phyloP scores from a whole-genome alignment of 805 yeast genomes.

The Saccharomycopsis fodiens region DNA sequence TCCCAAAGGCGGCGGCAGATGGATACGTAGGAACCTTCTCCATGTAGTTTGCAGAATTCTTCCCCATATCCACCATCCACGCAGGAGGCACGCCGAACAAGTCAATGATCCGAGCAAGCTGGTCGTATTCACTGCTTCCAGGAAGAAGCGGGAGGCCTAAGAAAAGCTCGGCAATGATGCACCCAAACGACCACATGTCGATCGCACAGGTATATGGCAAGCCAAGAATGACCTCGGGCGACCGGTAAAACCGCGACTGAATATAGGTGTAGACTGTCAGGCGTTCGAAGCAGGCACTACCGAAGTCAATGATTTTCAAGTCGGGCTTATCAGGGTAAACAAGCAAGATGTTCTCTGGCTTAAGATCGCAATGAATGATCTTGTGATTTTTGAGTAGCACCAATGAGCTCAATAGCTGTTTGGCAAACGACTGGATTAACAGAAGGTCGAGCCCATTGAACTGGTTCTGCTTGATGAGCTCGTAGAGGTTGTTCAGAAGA shows the following conservation, averaged over 20 bases:
- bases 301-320: slow-evolving; percentile 91
- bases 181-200: slow-evolving; percentile 96
- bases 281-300: slow-evolving; percentile 88
- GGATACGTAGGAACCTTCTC: slow-evolving; percentile 29
- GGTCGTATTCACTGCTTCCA: slow-evolving; percentile 90
- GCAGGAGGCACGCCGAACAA: slow-evolving; percentile 84
- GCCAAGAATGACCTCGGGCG: slow-evolving; percentile 91
- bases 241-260: slow-evolving; percentile 87
- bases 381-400: slow-evolving; percentile 73
- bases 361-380: slow-evolving; percentile 91
- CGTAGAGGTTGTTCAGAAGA: slow-evolving; percentile 81
- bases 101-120: slow-evolving; percentile 70
- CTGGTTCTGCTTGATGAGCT: slow-evolving; percentile 84
- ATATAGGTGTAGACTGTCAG: slow-evolving; percentile 87
- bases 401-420: slow-evolving; percentile 75
- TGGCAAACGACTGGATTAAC: slow-evolving; percentile 68
- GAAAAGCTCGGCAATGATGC: slow-evolving; percentile 84
- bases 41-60: slow-evolving; percentile 66
- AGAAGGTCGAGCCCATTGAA: slow-evolving; percentile 83
- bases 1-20: slow-evolving; percentile 19
- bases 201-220: slow-evolving; percentile 87
- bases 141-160: slow-evolving; percentile 92
- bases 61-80: slow-evolving; percentile 97
- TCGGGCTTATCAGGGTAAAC: slow-evolving; percentile 76
- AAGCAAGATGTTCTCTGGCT: slow-evolving; percentile 89